Evolutionary conservation across 2,329 filamentous ascomycete genomes (phyloP), one percentile per base, ranked within the genome.

Genomic region (Zasmidium cellare): DNA sequence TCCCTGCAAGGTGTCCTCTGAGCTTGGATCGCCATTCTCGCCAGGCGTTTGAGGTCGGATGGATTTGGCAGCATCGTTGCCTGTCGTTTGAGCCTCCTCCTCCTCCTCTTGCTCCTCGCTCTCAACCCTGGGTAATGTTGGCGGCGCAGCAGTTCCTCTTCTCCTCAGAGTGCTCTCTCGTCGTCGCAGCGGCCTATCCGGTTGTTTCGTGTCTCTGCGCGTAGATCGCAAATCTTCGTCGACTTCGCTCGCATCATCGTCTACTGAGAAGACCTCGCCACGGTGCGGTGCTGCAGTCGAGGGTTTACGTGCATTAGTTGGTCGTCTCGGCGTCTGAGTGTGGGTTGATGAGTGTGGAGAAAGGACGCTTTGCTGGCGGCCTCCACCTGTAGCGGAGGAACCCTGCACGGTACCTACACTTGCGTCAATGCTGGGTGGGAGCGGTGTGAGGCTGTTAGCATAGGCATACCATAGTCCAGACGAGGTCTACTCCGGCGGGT

Each of bases 201-300:
- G 60, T 3, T 60, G 51, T 44, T 59, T 60, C n/a, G 65, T 61
- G 23, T 69, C 61, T 20, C 63, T 62, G 31, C 68, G 59, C 63
- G 75, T 65, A 64, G 78, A 74, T 57, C 84, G 78, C 64, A 82
- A 76, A 68, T 92, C 89, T 61, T 85, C 84, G 69, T 90, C 87
- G 19, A 96, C 86, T 74, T 97, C 93, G 63, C 86, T 82, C 22
- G 87, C 80, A 69, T 91, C 92, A 72, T 97, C 93, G 71, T 97
- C 92, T 49, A 91, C 91, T 0, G 92, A 97, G 76, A 96, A 97
- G 59, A 93, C 82, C 61, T 90, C 89, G 25, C 92, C 90, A 54
- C 91, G 88, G 71, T 93, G 86, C 2, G 91, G 92, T 44, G 86
- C 86, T 68, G 85, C 81, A 52, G 78, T 90, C 22, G 91, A 91